Base-by-base conservation (phyloP, 176 grass and related monocot genomes). In the Phyllostachys edulis region DNA sequence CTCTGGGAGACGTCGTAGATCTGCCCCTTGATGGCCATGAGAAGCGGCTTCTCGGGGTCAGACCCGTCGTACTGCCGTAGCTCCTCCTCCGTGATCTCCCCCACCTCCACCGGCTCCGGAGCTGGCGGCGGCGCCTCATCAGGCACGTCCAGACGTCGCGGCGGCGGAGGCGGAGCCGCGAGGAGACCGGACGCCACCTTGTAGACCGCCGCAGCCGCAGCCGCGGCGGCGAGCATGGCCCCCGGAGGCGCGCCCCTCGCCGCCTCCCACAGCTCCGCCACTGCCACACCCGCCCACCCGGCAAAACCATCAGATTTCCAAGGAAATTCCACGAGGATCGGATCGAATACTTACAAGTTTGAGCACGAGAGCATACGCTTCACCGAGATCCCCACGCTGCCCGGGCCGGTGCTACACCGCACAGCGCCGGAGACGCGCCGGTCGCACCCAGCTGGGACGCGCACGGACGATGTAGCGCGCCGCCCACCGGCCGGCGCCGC, bases 11-110 rank as follows among this genome's bases (percentile, higher is more conserved):
- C 83, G 38, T 93, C 96, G 57, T 93, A 98, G 91, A 98, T 95
- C 91, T 98, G 93, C 62, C 91, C 87, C 54, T 93, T 98, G 85
- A 98, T 93, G 59, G 93, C 93, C 96, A 98, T 95, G 17, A 98
- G 91, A 1, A 95, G 87, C 1, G 93, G 93, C 44, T 93, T 93
- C 73, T 93, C 88, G 15, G 85, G 82, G 71, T 93, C 91, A 50
- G 93, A 95, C 73, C 93, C 93, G 16, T 95, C 89, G 50, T 95
- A 98, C 69, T 34, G 85, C 83, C 59, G 81, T 44, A 98, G 80
- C 54, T 98, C 96, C 57, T 93, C 96, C 73, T 88, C 87, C 26
- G 77, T 84, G 38, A 98, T 85, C 80, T 98, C 89, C 4, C 96
- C 91, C 24, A 95, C 85, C 64, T 90, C 46, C 39, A 98, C 96